Evolutionary conservation across 2,329 filamentous ascomycete species (phyloP), one percentile per base, ranked within the genome.

Genomic region (Xylaria multiplex): DNA sequence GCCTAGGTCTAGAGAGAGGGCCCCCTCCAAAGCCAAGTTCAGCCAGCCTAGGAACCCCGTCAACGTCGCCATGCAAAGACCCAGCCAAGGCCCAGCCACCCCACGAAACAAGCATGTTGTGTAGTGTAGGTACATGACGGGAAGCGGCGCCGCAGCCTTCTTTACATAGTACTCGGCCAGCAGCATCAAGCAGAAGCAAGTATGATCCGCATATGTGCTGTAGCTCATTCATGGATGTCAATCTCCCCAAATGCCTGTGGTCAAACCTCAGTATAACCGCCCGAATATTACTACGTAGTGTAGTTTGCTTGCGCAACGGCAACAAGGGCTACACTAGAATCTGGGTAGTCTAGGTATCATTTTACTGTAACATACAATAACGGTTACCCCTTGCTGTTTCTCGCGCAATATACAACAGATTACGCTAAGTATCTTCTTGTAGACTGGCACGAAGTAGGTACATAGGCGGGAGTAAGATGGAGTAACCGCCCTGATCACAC

Each of bases 181-280:
- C 64, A 73, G 69, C 70, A 70, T 67, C 64, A 72, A 74, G 72
- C 72, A 75, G 75, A 79, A 77, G 78, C 79, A 81, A 77, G 77
- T 80, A 80, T 81, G 79, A 76, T 80, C 74, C 77, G 79, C 77
- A 80, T 80, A 78, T 77, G 73, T 76, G 75, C 67, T 70, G 50
- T 63, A 46, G 54, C 55, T 56, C 49, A 46, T 66, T 68, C 62
- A 65, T 64, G 54, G 59, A 71, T 72, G 69, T 69, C 69, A 71
- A 74, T 73, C 59, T 71, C 49, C 48, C 40, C 48, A 66, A 56
- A 73, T 70, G 69, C 67, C 67, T 71, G 62, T 62, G 69, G 69
- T 74, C 73, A 70, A 68, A 64, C 68, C 68, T 68, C 70, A 66
- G 59, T 42, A 65, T 50, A 32, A n/a, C 37, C 32, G 14, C 6